A percentile compares a stretch with the other conserved stretches of the same genome.
phyloP scores from a whole-genome alignment of 495 filamentous ascomycete species.

The Sabuloglossum arenarium region DNA sequence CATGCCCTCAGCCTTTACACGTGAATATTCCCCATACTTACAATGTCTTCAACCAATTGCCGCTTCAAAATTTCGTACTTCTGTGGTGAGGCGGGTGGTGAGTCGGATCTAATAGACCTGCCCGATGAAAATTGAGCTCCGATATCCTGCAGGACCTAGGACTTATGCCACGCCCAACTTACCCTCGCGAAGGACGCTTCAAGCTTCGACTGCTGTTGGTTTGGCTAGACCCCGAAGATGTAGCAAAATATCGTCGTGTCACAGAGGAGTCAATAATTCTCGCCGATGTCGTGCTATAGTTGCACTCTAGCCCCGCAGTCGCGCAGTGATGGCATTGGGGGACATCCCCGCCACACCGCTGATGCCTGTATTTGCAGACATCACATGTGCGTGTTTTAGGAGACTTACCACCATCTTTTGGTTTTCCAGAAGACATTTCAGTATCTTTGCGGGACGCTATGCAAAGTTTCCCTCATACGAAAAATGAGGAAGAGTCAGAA shows the following conservation, averaged over 20 bases:
- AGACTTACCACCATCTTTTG: background rate
- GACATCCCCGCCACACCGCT: background rate
- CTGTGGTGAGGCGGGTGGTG: background rate
- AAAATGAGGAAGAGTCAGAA: background rate
- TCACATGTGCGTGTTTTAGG: background rate
- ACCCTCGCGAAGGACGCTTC: background rate
- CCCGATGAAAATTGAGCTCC: background rate
- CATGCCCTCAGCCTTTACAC: background rate
- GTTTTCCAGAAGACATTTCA: background rate
- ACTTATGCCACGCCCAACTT: background rate
- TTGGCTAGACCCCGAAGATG: background rate
- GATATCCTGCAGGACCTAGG: background rate
- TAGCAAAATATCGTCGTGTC: background rate
- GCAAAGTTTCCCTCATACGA: background rate
- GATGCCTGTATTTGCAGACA: slow-evolving; percentile 5
- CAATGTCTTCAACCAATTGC: background rate
- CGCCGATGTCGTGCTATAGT: background rate
- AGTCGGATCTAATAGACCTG: background rate
- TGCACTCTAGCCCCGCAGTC: background rate
- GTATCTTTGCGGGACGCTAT: background rate
- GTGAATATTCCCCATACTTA: background rate
- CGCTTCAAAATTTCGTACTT: background rate
- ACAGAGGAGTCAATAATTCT: slow-evolving; percentile 2
- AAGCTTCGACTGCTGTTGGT: background rate
- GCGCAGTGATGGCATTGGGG: slow-evolving; percentile 1